Percentiles rank a stretch among this genome's conserved stretches.
Conservation (phyloP, 2,329 filamentous ascomycete genomes). For the Cadophora sp. region DNA sequence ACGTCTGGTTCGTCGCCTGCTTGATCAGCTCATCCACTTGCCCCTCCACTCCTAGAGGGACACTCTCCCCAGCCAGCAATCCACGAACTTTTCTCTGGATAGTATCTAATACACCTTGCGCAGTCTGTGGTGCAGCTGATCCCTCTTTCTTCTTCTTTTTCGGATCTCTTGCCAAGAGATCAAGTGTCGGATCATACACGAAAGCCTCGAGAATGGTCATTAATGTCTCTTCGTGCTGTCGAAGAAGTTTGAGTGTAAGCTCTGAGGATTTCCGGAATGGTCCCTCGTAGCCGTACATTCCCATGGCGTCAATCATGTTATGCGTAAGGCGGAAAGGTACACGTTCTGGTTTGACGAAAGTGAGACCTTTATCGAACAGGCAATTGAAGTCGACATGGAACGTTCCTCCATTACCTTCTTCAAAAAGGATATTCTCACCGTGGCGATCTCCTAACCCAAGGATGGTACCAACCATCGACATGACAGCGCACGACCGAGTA, state of each 20-base stretch:
- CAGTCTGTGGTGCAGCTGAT: slow-evolving; percentile 65
- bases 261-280: slow-evolving; percentile 92
- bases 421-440: slow-evolving; percentile 94
- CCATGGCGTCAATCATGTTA: slow-evolving; percentile 99
- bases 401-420: slow-evolving; percentile 90
- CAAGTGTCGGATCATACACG: slow-evolving; percentile 93
- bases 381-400: slow-evolving; percentile 99
- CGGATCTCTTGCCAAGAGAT: slow-evolving; percentile 79
- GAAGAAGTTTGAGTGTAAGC: slow-evolving; percentile 80
- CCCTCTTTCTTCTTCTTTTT: slow-evolving; percentile 52
- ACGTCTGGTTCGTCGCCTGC: slow-evolving; percentile 80
- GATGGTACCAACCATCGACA: slow-evolving; percentile 99
- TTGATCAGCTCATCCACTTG: slow-evolving; percentile 96
- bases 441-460: slow-evolving; percentile 93
- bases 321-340: slow-evolving; percentile 97
- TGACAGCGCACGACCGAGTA: slow-evolving; percentile 92
- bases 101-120: slow-evolving; percentile 84
- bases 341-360: slow-evolving; percentile 91
- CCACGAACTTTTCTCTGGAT: slow-evolving; percentile 88
- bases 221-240: slow-evolving; percentile 92
- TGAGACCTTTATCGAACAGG: slow-evolving; percentile 96
- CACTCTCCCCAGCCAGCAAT: slow-evolving; percentile 83
- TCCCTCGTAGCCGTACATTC: slow-evolving; percentile 90
- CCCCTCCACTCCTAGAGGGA: slow-evolving; percentile 92
- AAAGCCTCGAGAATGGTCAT: slow-evolving; percentile 99